Conservation (phyloP, 2,329 filamentous ascomycete species). For the Pestalotiopsis sp. region DNA sequence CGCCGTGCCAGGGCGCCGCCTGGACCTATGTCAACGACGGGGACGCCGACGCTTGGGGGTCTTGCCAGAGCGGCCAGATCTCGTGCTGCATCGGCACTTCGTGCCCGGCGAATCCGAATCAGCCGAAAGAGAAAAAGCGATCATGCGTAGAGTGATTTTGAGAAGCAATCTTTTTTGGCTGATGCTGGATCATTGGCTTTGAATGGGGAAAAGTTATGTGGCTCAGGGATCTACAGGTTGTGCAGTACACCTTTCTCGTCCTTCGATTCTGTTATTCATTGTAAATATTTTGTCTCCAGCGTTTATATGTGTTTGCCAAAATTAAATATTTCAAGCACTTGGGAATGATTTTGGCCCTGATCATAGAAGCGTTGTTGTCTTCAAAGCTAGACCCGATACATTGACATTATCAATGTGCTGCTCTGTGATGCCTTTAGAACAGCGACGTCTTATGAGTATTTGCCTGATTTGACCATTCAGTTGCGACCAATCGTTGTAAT, state of each 20-base stretch:
- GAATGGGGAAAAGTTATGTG: not conserved
- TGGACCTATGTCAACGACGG: slow-evolving; percentile 25
- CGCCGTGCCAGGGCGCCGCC: slow-evolving; percentile 22
- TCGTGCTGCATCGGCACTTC: slow-evolving; percentile 19
- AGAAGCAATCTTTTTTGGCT: not conserved
- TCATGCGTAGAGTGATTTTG: not conserved
- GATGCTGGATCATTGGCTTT: not conserved
- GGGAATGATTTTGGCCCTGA: not conserved
- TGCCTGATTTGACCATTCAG: too few relatives aligned
- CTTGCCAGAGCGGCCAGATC: slow-evolving; percentile 21
- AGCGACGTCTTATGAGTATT: too few relatives aligned
- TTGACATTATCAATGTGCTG: too few relatives aligned
- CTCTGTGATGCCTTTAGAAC: too few relatives aligned
- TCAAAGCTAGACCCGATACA: too few relatives aligned
- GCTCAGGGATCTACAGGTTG: too few relatives aligned
- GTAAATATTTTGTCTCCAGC: not conserved
- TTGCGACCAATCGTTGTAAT: too few relatives aligned
- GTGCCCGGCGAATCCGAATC: slow-evolving; percentile 17
- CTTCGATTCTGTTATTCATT: not conserved
- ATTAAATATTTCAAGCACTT: not conserved
- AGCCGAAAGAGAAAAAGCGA: slow-evolving; percentile 1
- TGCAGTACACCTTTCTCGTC: not conserved
- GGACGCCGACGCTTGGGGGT: slow-evolving; percentile 20
- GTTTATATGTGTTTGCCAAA: not conserved
- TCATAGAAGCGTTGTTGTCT: too few relatives aligned